Percentiles rank a stretch among this genome's conserved stretches.
These are phyloP conservation scores for Chlorella sp. DNA, from an alignment of 139 green algal species.

Conservation along the genomic window DNA sequence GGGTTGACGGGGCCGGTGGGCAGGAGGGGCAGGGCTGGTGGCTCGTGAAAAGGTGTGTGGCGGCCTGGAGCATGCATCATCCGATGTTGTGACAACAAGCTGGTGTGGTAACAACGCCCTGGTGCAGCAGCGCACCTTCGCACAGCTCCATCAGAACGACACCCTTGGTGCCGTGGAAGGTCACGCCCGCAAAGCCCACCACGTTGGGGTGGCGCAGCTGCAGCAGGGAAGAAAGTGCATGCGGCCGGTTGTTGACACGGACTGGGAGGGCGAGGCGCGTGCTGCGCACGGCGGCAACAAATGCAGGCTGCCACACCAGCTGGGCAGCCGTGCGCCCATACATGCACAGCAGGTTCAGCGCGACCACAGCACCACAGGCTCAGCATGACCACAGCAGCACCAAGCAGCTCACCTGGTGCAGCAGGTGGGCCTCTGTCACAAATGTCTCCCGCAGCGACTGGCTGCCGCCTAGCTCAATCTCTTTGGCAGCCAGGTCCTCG, in stretches of 20 bases:
- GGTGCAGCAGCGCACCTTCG: no score
- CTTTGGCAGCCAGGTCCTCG: neutral
- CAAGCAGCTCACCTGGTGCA: no score
- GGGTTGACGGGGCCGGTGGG: no score
- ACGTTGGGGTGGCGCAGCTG: slow-evolving; percentile 12
- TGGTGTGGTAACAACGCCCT: no score
- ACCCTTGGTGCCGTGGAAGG: neutral
- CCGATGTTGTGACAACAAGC: no score
- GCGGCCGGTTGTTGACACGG: neutral
- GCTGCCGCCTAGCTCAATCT: neutral
- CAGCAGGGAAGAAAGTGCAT: neutral
- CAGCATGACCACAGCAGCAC: no score
- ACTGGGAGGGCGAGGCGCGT: neutral
- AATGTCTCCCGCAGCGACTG: neutral
- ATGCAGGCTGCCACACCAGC: neutral
- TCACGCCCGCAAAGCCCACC: neutral
- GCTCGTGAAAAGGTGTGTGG: no score
- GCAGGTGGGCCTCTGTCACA: neutral
- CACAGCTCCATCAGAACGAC: neutral
- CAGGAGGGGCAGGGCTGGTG: no score
- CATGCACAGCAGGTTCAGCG: no score
- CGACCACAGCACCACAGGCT: no score
- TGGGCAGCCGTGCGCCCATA: neutral
- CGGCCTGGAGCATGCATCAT: no score
- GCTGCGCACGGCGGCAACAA: neutral